Conservation (phyloP, 2,329 filamentous ascomycete genomes). For the Clonostachys solani region DNA sequence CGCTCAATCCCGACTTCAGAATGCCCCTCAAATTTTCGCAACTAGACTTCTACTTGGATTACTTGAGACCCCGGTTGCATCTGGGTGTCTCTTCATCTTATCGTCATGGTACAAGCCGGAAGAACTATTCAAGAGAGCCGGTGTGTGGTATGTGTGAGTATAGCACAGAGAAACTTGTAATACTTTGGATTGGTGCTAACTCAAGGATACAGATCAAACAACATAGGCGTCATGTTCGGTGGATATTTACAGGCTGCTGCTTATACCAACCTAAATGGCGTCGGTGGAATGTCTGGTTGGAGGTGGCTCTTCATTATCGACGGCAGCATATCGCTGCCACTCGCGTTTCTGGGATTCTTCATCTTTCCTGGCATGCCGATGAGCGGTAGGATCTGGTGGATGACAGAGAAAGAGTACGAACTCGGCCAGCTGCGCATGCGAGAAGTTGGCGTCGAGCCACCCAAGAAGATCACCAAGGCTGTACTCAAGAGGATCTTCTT, state of each 20-base stretch:
- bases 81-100: slow-evolving; percentile 42
- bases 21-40: slow-evolving; percentile 43
- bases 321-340: slow-evolving; percentile 27
- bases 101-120: slow-evolving; percentile 48
- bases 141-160: slow-evolving; percentile 39
- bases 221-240: slow-evolving; percentile 46
- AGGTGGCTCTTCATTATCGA: slow-evolving; percentile 29
- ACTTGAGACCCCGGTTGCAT: slow-evolving; percentile 44
- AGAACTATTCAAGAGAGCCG: slow-evolving; percentile 41
- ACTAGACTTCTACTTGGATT: slow-evolving; percentile 50
- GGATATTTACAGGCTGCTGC: slow-evolving; percentile 42
- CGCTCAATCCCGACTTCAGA: slow-evolving; percentile 43
- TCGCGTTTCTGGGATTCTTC: slow-evolving; percentile 11
- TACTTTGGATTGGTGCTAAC: too few relatives aligned
- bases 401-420: slow-evolving; percentile 51
- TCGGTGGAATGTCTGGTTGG: slow-evolving; percentile 42
- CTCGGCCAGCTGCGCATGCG: slow-evolving; percentile 67
- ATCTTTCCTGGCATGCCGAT: slow-evolving; percentile 37
- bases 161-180: too few relatives aligned
- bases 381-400: slow-evolving; percentile 31
- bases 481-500: slow-evolving; percentile 29
- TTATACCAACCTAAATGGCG: slow-evolving; percentile 31
- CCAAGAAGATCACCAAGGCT: slow-evolving; percentile 25
- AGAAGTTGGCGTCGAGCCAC: slow-evolving; percentile 36
- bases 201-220: slow-evolving; percentile 20